Base-by-base conservation (phyloP, 257 asterid genomes). In the Anisodus acutangulus region DNA sequence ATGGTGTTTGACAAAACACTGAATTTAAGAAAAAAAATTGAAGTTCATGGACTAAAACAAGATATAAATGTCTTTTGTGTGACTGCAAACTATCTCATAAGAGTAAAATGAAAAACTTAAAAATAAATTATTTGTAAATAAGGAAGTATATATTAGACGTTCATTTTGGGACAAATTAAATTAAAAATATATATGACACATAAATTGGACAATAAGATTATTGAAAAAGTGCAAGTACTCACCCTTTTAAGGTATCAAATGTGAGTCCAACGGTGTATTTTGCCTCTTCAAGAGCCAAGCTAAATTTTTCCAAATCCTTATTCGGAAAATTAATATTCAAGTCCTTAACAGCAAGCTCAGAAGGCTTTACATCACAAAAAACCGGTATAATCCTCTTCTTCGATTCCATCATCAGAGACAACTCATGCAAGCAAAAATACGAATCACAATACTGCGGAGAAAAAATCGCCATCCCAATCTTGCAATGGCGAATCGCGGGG, bases 381-480 rank as follows among this genome's bases (percentile, higher is more conserved):
- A 95, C 41, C 0, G 98, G 98, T 22, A 95, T 91, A 9, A 95
- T 89, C 86, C 41, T 83, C 85, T 94, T 95, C 41, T 57, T 60
- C 0, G 70, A 83, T 87, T 92, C 93, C 90, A 84, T 90, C 95
- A 95, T 91, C 19, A 89, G 86, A 55, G 91, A 86, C 89, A 94
- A 79, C 87, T 94, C 98, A 79, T 93, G 97, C 76, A 93, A 72
- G 71, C 98, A 93, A 68, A 92, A 93, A 78, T 91, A 89, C 0
- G 98, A 95, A 82, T 94, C 91, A 81, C 98, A 93, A 35, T 95
- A 95, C 88, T 84, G 86, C 1, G 98, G 98, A 0, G 97, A 94
- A 49, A 95, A 90, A 1, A 95, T 92, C 0, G 98, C 98, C 2
- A 95, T 79, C 26, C 95, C 97, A 16, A 95, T 90, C 62, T 89